phyloP scores from a whole-genome alignment of 1,139 yeast species.

The Geotrichum reessii region DNA sequence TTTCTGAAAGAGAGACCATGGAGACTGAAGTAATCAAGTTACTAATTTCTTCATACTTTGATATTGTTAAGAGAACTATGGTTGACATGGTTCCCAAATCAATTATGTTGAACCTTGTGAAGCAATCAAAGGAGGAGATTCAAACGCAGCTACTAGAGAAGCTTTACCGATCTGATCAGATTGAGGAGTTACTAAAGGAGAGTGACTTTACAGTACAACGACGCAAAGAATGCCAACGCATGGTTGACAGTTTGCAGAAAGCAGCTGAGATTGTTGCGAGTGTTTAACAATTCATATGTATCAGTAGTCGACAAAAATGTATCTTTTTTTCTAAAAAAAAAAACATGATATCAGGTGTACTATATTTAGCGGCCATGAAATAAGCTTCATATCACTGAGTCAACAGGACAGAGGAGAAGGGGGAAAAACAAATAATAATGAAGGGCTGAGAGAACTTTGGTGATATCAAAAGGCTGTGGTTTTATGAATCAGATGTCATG shows the following conservation, averaged over 20 bases:
- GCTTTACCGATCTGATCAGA: constrained; percentile 72
- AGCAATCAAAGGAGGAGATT: constrained; percentile 70
- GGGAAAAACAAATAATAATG: too few species aligned
- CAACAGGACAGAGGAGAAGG: background rate
- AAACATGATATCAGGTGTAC: too few species aligned
- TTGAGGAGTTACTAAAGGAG: constrained; percentile 80
- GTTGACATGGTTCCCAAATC: constrained; percentile 94
- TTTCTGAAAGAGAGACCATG: constrained; percentile 92
- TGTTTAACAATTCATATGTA: constrained; percentile 21
- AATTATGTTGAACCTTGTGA: constrained; percentile 80
- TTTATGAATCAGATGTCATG: background rate
- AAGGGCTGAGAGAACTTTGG: too few species aligned
- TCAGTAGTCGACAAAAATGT: background rate
- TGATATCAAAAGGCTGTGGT: too few species aligned
- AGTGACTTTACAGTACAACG: constrained; percentile 89
- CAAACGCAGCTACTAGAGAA: constrained; percentile 87
- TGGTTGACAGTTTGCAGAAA: constrained; percentile 86
- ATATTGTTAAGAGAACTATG: constrained; percentile 87
- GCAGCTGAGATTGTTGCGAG: constrained; percentile 85
- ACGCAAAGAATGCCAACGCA: constrained; percentile 87
- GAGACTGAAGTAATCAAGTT: constrained; percentile 96
- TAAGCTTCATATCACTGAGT: background rate
- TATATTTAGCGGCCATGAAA: too few species aligned
- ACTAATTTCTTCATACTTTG: constrained; percentile 80
- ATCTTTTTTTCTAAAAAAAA: too few species aligned